Percentiles rank a stretch among this genome's conserved stretches.
Evolutionary conservation across 208 protist genomes (phyloP).

Genomic region (Crithidia expoeki): DNA sequence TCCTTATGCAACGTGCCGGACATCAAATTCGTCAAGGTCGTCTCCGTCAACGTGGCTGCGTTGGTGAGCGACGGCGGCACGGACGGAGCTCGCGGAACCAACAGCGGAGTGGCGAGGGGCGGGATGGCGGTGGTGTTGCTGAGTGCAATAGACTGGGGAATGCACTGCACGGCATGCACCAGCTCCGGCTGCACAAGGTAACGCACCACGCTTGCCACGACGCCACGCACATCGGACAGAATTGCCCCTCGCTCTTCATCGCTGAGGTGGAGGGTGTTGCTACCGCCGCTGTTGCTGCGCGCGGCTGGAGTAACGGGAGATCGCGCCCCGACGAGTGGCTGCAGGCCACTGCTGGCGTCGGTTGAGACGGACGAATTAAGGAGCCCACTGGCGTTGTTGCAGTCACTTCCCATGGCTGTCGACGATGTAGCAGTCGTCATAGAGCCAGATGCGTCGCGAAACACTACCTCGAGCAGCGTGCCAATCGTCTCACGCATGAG

Average conservation of each 20-base stretch:
- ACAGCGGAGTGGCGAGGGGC: conserved; percentile 3
- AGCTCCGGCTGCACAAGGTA: conserved; percentile 1
- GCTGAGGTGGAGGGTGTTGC: conserved; percentile 7
- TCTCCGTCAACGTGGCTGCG: conserved; percentile 1
- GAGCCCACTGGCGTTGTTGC: conserved; percentile 41
- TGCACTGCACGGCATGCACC: background rate
- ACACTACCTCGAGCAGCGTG: conserved; percentile 58
- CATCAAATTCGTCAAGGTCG: background rate
- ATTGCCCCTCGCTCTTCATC: conserved; percentile 14
- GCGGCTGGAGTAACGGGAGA: conserved; percentile 6
- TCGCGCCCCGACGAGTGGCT: background rate
- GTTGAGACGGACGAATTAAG: conserved; percentile 58
- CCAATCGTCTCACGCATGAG: conserved; percentile 55
- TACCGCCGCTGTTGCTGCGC: background rate
- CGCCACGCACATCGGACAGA: conserved; percentile 16
- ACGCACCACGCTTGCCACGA: conserved; percentile 18
- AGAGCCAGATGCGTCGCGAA: conserved; percentile 49
- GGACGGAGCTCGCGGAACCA: conserved; percentile 6
- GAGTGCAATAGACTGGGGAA: background rate
- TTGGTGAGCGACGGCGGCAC: background rate
- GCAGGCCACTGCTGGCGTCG: conserved; percentile 2
- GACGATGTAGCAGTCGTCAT: conserved; percentile 22
- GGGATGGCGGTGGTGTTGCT: background rate
- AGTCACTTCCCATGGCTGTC: conserved; percentile 34
- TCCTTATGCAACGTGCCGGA: conserved; percentile 15